Percentiles rank a stretch among this genome's conserved stretches.
Conservation (phyloP, 1,139 yeast species). For the Candida frijolesensis region DNA sequence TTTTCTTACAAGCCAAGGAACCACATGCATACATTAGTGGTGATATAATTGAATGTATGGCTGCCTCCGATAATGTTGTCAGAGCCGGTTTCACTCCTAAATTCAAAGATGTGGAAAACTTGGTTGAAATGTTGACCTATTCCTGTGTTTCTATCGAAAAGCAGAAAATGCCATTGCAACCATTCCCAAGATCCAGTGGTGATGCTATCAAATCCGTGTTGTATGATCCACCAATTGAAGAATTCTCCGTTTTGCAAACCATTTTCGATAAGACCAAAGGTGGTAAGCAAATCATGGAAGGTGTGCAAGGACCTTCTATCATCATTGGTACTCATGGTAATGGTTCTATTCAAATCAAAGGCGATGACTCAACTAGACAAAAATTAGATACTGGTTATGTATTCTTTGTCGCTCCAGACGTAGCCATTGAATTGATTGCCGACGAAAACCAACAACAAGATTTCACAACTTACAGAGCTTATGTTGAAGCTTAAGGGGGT, state of each 20-base stretch:
- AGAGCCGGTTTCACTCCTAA: constrained; percentile 99
- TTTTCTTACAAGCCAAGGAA: constrained; percentile 94
- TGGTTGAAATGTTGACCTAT: constrained; percentile 90
- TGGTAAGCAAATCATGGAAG: constrained; percentile 52
- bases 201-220: constrained; percentile 62
- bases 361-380: constrained; percentile 31
- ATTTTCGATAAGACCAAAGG: constrained; percentile 46
- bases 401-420: constrained; percentile 80
- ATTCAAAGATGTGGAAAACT: constrained; percentile 88
- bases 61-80: constrained; percentile 96
- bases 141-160: constrained; percentile 85
- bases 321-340: constrained; percentile 79
- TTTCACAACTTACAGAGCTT: constrained; percentile 85
- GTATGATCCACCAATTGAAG: constrained; percentile 96
- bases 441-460: constrained; percentile 38
- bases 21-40: constrained; percentile 98
- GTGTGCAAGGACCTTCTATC: constrained; percentile 85
- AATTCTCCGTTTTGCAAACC: constrained; percentile 88
- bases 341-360: constrained; percentile 57
- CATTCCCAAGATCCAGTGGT: constrained; percentile 67
- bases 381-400: constrained; percentile 66
- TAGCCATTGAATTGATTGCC: constrained; percentile 61
- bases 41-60: constrained; percentile 99
- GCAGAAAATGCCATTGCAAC: constrained; percentile 80
- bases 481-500: constrained; percentile 59